These are phyloP conservation scores for Spergularia bocconei DNA, from an alignment of 148 eudicot species.

Conservation along the genomic window DNA sequence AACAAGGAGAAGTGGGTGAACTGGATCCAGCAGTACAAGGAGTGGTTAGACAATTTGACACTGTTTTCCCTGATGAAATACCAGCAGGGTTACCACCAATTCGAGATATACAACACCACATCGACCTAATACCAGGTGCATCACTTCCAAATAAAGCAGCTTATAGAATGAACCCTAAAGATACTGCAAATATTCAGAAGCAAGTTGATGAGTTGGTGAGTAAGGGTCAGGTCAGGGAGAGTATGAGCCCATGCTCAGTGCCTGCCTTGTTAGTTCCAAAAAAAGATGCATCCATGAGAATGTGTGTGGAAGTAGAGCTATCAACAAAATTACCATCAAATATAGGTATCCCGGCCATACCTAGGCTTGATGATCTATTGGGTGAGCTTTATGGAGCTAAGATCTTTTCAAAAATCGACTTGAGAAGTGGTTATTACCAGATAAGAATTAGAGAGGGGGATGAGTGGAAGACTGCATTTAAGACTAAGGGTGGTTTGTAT, in stretches of 20 bases:
- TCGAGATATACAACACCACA: constrained; percentile 15
- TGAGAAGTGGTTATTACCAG: too few relatives aligned
- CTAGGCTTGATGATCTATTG: background rate
- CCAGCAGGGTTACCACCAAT: background rate
- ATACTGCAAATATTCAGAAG: background rate
- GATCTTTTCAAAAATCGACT: too few relatives aligned
- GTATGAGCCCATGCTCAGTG: background rate
- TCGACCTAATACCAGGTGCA: background rate
- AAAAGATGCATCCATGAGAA: background rate
- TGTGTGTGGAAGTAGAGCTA: background rate
- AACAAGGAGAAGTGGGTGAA: background rate
- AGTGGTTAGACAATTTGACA: background rate
- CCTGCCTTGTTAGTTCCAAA: background rate
- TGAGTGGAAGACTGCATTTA: background rate
- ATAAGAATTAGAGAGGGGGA: background rate
- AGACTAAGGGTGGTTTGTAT: background rate
- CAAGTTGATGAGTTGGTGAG: background rate
- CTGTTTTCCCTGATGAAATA: constrained; percentile 2
- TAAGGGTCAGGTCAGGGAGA: background rate
- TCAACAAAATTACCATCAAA: background rate
- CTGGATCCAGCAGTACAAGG: background rate
- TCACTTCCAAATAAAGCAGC: background rate
- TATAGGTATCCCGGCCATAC: background rate
- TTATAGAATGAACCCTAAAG: background rate
- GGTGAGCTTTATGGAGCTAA: background rate